These are phyloP conservation scores for Moniliophthora roreri DNA, from an alignment of 1,284 basidiomycete species.

Conservation along the genomic window DNA sequence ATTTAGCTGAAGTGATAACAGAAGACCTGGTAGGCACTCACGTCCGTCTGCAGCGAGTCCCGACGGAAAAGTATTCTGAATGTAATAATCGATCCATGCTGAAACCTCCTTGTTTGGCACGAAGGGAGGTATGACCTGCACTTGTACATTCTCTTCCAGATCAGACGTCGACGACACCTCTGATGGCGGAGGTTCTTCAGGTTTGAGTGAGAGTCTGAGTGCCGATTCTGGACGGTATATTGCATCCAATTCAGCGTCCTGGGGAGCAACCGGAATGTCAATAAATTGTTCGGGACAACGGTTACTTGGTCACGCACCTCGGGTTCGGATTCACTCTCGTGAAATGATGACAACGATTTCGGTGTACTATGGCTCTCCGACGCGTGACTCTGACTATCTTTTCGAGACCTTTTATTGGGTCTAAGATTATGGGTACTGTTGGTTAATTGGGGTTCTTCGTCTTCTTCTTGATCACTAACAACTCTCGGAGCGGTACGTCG, in stretches of 20 bases:
- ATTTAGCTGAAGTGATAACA: neutral
- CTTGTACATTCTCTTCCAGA: conserved; percentile 3
- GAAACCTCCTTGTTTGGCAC: conserved; percentile 2
- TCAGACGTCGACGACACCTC: neutral
- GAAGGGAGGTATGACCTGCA: neutral
- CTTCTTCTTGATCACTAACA: neutral
- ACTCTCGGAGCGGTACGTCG: neutral
- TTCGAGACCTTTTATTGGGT: neutral
- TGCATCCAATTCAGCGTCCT: neutral
- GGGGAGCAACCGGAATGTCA: no score
- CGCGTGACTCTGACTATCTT: neutral
- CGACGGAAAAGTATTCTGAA: conserved; percentile 3
- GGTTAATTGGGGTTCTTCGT: neutral
- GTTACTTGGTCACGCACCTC: no score
- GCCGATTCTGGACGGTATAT: conserved; percentile 10
- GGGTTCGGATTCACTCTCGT: no score
- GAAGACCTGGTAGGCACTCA: neutral
- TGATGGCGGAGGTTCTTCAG: conserved; percentile 2
- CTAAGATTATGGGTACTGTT: no score
- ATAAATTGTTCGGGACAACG: no score
- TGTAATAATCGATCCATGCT: conserved; percentile 10
- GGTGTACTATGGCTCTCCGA: neutral
- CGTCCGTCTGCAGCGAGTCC: conserved; percentile 9
- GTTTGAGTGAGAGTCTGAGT: conserved; percentile 14
- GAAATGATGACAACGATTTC: no score